These are phyloP conservation scores for Meredithiella fracta DNA, from an alignment of 2,329 filamentous ascomycete species.

Conservation along the genomic window DNA sequence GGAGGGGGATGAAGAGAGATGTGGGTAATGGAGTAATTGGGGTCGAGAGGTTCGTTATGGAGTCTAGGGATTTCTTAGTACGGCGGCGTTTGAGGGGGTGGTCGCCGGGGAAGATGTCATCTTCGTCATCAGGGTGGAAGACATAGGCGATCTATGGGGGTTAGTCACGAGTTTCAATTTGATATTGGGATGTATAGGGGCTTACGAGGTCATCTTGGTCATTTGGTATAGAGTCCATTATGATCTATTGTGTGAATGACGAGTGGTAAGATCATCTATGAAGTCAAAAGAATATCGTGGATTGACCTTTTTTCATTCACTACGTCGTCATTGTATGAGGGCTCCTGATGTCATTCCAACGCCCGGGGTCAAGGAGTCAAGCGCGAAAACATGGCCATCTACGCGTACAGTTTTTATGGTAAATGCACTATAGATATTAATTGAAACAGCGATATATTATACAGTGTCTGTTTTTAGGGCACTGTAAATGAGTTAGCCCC, in stretches of 20 bases:
- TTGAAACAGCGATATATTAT: background rate
- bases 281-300: background rate
- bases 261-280: background rate
- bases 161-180: background rate
- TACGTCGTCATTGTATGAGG: too few species aligned
- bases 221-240: constrained; percentile 11
- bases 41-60: constrained; percentile 15
- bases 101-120: constrained; percentile 20
- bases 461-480: background rate
- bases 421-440: background rate
- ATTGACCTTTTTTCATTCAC: background rate
- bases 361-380: background rate
- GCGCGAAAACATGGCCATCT: constrained; percentile 5
- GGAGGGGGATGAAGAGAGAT: constrained; percentile 31
- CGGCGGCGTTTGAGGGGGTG: constrained; percentile 41
- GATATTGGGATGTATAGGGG: background rate
- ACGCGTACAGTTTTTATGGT: constrained; percentile 1
- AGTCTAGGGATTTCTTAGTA: constrained; percentile 23
- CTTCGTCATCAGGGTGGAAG: constrained; percentile 34
- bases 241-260: background rate
- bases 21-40: constrained; percentile 5
- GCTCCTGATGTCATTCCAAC: background rate
- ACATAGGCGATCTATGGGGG: constrained; percentile 40
- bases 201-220: constrained; percentile 14
- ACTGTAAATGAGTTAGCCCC: background rate